Base-by-base conservation (phyloP, 192 early-diverging fungal species). In the Chytriomyces sp. region DNA sequence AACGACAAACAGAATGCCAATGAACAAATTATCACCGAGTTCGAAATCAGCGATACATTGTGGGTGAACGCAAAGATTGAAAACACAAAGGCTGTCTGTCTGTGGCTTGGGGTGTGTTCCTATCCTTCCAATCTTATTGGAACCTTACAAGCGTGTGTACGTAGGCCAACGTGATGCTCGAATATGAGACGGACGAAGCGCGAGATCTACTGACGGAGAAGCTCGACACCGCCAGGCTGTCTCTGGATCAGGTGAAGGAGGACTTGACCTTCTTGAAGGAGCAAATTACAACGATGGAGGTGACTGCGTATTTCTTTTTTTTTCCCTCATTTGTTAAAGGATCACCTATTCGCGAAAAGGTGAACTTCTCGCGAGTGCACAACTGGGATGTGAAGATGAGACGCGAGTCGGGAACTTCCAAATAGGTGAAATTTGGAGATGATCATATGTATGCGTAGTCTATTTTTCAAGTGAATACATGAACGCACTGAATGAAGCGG, bases 211-310 rank as follows among this genome's bases (percentile, higher is more conserved):
- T 99, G 17, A 68, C 80, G 22, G 81, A 83, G 44, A 99, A 99
- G 70, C 82, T 94, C 19, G 73, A 38, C 0, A 89, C 87, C 34
- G 95, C 95, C 30, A 82, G 88, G 56, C 85, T 62, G n/a, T 87
- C 85, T 39, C 78, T 95, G 56, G 80, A 82, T 64, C 88, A 94
- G 53, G 88, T 92, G 0, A 81, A 88, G 3, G 95, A 99, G 75
- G 96, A 99, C 81, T 81, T 96, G 19, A 92, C 91, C 74, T 99
- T 94, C 72, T 73, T 99, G 80, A 86, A 93, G 65, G 94, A 96
- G 69, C 97, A 99, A 79, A 94, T 99, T 78, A 99, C 97, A 0
- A 98, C 95, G 25, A 98, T 99, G 95, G 97, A 99, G 77, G 97
- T 64, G n/a, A 49, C 31, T 12, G 40, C 3, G 36, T n/a, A 39